These are phyloP conservation scores for Pyrenochaeta sp. DNA, from an alignment of 2,329 filamentous ascomycete species.

Conservation along the genomic window DNA sequence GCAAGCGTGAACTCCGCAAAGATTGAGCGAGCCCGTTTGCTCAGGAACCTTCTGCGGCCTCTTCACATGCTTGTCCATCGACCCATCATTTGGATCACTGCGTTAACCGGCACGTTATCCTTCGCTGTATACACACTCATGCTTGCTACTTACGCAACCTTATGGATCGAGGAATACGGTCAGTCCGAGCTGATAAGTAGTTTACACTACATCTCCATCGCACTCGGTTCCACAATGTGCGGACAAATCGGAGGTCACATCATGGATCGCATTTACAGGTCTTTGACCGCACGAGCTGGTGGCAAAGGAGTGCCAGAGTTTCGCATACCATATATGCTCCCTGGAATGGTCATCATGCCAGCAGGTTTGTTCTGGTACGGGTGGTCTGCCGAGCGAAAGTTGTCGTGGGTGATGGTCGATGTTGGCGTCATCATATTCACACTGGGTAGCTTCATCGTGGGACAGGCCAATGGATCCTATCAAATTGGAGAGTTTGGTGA, in stretches of 20 bases:
- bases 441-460: slow-evolving; percentile 31
- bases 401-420: slow-evolving; percentile 63
- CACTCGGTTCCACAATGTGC: slow-evolving; percentile 63
- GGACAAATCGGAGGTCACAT: slow-evolving; percentile 48
- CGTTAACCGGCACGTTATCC: slow-evolving; percentile 49
- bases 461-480: slow-evolving; percentile 62
- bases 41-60: slow-evolving; percentile 54
- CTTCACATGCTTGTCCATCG: slow-evolving; percentile 62
- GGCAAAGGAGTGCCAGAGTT: slow-evolving; percentile 23
- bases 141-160: slow-evolving; percentile 28
- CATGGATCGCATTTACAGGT: slow-evolving; percentile 55
- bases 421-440: slow-evolving; percentile 59
- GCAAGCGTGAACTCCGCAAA: slow-evolving; percentile 57
- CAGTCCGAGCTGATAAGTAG: slow-evolving; percentile 17
- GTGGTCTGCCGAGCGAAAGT: slow-evolving; percentile 59
- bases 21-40: slow-evolving; percentile 26
- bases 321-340: slow-evolving; percentile 28
- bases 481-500: slow-evolving; percentile 65
- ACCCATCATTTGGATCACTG: slow-evolving; percentile 57
- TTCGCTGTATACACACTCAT: slow-evolving; percentile 47
- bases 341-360: slow-evolving; percentile 32
- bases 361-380: slow-evolving; percentile 55
- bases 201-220: slow-evolving; percentile 57
- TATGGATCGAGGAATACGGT: slow-evolving; percentile 31
- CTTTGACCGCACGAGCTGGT: neutral